Evolutionary conservation across 2,329 filamentous ascomycete genomes (phyloP), one percentile per base, ranked within the genome.

Genomic region (Pseudocercospora cruenta): DNA sequence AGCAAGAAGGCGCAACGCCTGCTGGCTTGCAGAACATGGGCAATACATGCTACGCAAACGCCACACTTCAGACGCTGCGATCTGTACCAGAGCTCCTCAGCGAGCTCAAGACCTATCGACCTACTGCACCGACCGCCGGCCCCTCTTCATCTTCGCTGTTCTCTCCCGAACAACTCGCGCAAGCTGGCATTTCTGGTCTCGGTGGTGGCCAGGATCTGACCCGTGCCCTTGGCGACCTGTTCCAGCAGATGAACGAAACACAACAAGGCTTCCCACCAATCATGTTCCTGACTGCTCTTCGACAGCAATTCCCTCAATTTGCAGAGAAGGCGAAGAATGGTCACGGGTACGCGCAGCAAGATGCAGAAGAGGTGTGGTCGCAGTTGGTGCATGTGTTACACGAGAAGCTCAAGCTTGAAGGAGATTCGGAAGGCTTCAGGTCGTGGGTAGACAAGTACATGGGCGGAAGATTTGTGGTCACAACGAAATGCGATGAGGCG

Each of bases 41-140:
- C 73, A 99, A 99, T 80, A 99, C 96, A 3, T 99, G 95, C 83
- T 99, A 99, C 78, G 89, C 98, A 75, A 99, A 99, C 84, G 95
- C 95, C 58, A 97, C 94, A 0, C 85, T 99, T n/a, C 96, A 99
- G 79, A 91, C 93, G 3, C 83, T 99, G 71, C 89, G 92, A 68
- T 86, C 90, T 61, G 93, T 99, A 66, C 95, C 95, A 8, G 95
- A 99, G 81, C 87, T 99, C 39, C 93, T 97, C 76, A 85, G 92
- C 39, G 88, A 92, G 72, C 85, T 99, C 54, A 77, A 83, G 67
- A 88, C 85, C 57, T 96, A 92, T 73, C 85, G 69, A 47, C 71
- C 69, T 14, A 51, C 67, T 22, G 70, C 70, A 16, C 65, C 67
- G 3, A 59, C 68, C 22, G 68, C 70, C 19, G 73, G 70, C 3